phyloP scores from a whole-genome alignment of 1,284 basidiomycete species.

The Cryptococcus sp. region DNA sequence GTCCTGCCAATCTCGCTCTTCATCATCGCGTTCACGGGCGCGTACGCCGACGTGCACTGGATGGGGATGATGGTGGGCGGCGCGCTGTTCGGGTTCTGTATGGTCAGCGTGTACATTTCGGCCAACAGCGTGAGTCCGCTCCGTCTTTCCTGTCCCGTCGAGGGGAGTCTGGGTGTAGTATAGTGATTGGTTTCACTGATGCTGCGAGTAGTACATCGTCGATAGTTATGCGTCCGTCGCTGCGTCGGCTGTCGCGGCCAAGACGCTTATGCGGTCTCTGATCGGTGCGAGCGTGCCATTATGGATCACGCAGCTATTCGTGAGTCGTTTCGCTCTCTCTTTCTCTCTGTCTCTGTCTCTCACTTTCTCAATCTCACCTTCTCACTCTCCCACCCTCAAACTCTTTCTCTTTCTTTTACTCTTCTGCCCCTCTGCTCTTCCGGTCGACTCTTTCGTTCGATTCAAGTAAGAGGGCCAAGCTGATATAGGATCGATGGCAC shows the following conservation, averaged over 20 bases:
- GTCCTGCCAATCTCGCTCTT: conserved; percentile 54
- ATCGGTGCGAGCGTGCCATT: conserved; percentile 52
- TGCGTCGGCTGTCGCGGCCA: conserved; percentile 56
- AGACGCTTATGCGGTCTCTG: conserved; percentile 56
- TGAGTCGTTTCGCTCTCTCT: conserved; percentile 11
- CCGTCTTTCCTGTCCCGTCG: background rate
- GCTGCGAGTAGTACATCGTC: conserved; percentile 35
- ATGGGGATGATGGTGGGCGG: conserved; percentile 41
- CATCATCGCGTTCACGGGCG: conserved; percentile 48
- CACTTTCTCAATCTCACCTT: too few species aligned
- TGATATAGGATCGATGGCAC: background rate
- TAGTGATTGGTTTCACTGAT: background rate
- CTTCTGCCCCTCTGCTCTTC: background rate
- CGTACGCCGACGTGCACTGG: conserved; percentile 40
- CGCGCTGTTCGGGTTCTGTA: conserved; percentile 41
- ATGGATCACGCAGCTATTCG: conserved; percentile 38
- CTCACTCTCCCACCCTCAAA: background rate
- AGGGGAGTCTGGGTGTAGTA: background rate
- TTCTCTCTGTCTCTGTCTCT: too few species aligned
- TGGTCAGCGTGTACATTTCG: conserved; percentile 49
- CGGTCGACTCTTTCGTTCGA: too few species aligned
- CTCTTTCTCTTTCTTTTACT: background rate
- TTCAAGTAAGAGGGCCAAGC: too few species aligned
- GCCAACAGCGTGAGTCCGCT: conserved; percentile 39
- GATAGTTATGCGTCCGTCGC: conserved; percentile 39